These are phyloP conservation scores for Entonaema liquescens DNA, from an alignment of 495 filamentous ascomycete genomes.

Conservation along the genomic window DNA sequence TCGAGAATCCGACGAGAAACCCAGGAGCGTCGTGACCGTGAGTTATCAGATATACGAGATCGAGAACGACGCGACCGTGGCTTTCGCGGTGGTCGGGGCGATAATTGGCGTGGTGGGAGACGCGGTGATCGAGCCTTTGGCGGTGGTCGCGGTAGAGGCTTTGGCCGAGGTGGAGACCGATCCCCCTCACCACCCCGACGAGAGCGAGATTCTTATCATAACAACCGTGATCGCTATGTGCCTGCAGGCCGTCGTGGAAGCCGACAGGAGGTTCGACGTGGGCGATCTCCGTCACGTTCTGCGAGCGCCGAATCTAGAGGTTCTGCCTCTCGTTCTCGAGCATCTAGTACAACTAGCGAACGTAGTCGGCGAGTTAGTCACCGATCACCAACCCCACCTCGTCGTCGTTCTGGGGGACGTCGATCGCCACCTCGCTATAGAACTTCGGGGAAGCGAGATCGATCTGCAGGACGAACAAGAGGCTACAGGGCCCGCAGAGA, in stretches of 20 bases:
- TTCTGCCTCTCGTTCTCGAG: slow-evolving; percentile 48
- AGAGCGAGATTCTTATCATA: slow-evolving; percentile 52
- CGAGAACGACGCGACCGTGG: slow-evolving; percentile 78
- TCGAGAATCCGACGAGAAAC: slow-evolving; percentile 69
- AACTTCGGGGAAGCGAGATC: slow-evolving; percentile 52
- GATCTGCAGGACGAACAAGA: slow-evolving; percentile 49
- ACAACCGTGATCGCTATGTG: slow-evolving; percentile 60
- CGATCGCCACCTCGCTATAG: slow-evolving; percentile 53
- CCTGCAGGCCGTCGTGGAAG: slow-evolving; percentile 54
- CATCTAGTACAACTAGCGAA: slow-evolving; percentile 42
- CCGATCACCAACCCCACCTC: slow-evolving; percentile 52
- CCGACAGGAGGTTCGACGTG: slow-evolving; percentile 45
- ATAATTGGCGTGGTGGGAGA: slow-evolving; percentile 56
- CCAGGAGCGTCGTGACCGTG: slow-evolving; percentile 61
- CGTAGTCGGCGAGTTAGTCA: slow-evolving; percentile 46
- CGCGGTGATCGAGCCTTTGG: slow-evolving; percentile 60
- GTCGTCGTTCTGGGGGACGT: slow-evolving; percentile 51
- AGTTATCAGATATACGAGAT: slow-evolving; percentile 73
- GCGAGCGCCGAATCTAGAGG: slow-evolving; percentile 35
- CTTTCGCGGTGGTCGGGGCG: slow-evolving; percentile 64
- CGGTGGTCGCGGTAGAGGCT: slow-evolving; percentile 55
- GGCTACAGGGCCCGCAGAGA: slow-evolving; percentile 37
- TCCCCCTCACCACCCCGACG: slow-evolving; percentile 71
- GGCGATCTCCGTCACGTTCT: slow-evolving; percentile 44
- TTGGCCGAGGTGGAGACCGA: slow-evolving; percentile 53